Conservation (phyloP, 306 rosid genomes). For the Cicer bijugum region DNA sequence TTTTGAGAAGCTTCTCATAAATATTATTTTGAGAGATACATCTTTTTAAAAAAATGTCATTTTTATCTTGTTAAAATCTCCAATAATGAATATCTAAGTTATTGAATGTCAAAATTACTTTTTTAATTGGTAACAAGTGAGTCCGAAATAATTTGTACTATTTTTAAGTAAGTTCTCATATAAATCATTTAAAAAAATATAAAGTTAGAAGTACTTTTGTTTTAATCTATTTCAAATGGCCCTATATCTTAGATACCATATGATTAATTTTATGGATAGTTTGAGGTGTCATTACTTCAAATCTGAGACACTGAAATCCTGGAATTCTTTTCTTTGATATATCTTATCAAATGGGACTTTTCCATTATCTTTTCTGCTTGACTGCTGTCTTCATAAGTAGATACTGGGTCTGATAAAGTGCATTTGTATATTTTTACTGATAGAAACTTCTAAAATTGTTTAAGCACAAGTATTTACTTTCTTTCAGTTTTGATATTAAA, state of each 20-base stretch:
- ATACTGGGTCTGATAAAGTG: conserved; percentile 18
- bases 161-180: no score
- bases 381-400: conserved; percentile 24
- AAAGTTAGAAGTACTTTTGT: no score
- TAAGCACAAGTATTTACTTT: conserved; percentile 4
- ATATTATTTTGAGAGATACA: no score
- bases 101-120: no score
- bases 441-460: conserved; percentile 8
- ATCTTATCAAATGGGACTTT: conserved; percentile 31
- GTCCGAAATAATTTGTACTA: no score
- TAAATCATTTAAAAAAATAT: no score
- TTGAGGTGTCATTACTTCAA: conserved; percentile 20
- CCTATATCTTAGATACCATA: not conserved
- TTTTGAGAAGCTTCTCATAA: no score
- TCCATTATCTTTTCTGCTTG: conserved; percentile 33
- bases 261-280: conserved; percentile 31
- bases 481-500: conserved; percentile 37
- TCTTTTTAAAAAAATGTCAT: no score
- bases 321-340: conserved; percentile 15
- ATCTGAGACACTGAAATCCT: conserved; percentile 30
- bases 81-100: no score
- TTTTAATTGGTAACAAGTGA: no score
- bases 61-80: no score
- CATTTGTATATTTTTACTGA: conserved; percentile 1
- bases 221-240: no score